Evolutionary conservation across 345 rosid species (phyloP).

Genomic region (Laguncularia racemosa): DNA sequence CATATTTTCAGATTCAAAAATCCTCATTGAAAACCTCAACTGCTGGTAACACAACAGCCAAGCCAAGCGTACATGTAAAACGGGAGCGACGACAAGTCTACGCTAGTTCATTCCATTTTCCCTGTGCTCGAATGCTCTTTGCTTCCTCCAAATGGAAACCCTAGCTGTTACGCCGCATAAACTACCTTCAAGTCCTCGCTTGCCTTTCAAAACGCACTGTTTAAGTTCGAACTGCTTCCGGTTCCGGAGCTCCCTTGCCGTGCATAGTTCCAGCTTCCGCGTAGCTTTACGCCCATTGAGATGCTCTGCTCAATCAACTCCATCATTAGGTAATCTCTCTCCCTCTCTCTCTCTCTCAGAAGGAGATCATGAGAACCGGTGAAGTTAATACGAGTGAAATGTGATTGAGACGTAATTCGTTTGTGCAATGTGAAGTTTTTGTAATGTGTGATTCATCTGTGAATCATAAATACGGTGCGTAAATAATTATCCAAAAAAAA

Average conservation of each 20-base stretch:
- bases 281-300: background rate
- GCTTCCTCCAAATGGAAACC: slow-evolving; percentile 27
- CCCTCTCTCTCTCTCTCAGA: background rate
- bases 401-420: background rate
- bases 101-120: background rate
- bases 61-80: too few relatives aligned
- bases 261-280: background rate
- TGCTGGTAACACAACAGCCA: background rate
- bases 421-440: too few relatives aligned
- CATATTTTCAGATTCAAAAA: background rate
- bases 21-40: background rate
- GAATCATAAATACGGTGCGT: too few relatives aligned
- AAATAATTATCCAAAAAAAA: too few relatives aligned
- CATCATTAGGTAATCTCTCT: slow-evolving; percentile 32
- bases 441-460: too few relatives aligned
- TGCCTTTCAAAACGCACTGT: slow-evolving; percentile 3
- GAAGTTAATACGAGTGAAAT: background rate
- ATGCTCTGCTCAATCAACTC: too few relatives aligned
- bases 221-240: slow-evolving; percentile 14
- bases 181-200: slow-evolving; percentile 11
- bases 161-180: slow-evolving; percentile 30
- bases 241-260: slow-evolving; percentile 18
- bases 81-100: too few relatives aligned
- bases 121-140: slow-evolving; percentile 1
- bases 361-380: background rate